Percentiles rank a stretch among this genome's conserved stretches.
Evolutionary conservation across 2,329 filamentous ascomycete genomes (phyloP).

Genomic region (Beauveria sp.): DNA sequence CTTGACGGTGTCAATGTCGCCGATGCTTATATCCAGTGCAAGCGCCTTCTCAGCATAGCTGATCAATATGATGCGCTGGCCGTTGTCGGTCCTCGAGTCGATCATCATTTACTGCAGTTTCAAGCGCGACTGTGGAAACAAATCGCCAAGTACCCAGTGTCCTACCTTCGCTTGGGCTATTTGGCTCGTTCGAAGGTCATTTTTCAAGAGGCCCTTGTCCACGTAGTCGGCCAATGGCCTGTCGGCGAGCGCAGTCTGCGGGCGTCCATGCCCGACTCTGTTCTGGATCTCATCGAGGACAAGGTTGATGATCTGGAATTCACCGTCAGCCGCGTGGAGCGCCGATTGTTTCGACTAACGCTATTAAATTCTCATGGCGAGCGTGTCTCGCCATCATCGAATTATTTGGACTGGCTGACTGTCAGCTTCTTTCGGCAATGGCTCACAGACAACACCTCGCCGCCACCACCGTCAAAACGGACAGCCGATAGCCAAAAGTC

Average conservation of each 20-base stretch:
- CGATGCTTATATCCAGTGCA: slow-evolving; percentile 88
- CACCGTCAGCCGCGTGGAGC: slow-evolving; percentile 69
- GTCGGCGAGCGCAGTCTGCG: slow-evolving; percentile 69
- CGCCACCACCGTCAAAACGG: slow-evolving; percentile 37
- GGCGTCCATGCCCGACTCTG: slow-evolving; percentile 61
- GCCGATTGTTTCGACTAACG: slow-evolving; percentile 71
- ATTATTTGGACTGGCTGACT: slow-evolving; percentile 84
- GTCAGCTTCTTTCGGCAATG: slow-evolving; percentile 85
- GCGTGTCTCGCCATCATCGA: slow-evolving; percentile 68
- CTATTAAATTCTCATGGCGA: slow-evolving; percentile 75
- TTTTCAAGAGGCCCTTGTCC: slow-evolving; percentile 80
- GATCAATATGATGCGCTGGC: slow-evolving; percentile 89
- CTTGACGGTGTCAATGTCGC: slow-evolving; percentile 85
- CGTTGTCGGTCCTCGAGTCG: slow-evolving; percentile 81
- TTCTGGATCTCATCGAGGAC: slow-evolving; percentile 87
- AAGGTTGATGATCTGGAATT: slow-evolving; percentile 91
- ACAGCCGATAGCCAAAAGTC: slow-evolving; percentile 15
- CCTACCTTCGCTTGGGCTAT: slow-evolving; percentile 83
- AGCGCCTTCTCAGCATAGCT: slow-evolving; percentile 78
- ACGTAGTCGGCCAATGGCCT: slow-evolving; percentile 94
- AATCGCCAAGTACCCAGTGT: slow-evolving; percentile 91
- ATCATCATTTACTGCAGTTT: slow-evolving; percentile 90
- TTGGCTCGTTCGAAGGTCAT: slow-evolving; percentile 76
- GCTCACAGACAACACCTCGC: slow-evolving; percentile 83
- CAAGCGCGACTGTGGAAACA: slow-evolving; percentile 89